Conservation (phyloP, 129 eudicot genomes). For the Saposhnikovia divaricata region DNA sequence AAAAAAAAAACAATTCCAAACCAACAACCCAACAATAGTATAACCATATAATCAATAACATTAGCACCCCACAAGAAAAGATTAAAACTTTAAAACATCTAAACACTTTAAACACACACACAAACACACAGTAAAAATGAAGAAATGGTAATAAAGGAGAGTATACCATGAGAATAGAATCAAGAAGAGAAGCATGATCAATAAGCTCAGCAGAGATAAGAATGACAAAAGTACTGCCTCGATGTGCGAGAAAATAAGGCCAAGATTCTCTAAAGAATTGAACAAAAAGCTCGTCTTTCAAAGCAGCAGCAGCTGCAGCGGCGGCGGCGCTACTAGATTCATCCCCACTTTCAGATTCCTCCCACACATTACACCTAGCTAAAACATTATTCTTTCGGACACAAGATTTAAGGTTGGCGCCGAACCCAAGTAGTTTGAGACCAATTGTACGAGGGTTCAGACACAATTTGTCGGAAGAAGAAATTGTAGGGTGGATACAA, state of each 20-base stretch:
- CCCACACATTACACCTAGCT: conserved; percentile 34
- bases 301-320: not conserved
- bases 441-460: conserved; percentile 1
- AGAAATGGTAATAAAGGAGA: not conserved
- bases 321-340: conserved; percentile 25
- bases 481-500: conserved; percentile 18
- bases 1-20: not conserved
- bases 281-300: conserved; percentile 68
- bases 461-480: not conserved
- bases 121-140: not conserved
- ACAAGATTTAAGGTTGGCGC: conserved; percentile 9
- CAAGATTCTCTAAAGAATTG: conserved; percentile 82
- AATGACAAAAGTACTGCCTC: conserved; percentile 81
- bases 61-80: not conserved
- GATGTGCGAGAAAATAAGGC: conserved; percentile 91
- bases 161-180: conserved; percentile 73
- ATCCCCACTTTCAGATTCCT: conserved; percentile 40
- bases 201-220: conserved; percentile 76
- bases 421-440: not conserved
- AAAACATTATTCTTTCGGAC: conserved; percentile 6
- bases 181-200: conserved; percentile 53
- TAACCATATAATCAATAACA: not conserved
- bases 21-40: not conserved
- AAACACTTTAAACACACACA: not conserved
- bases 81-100: not conserved